Evolutionary conservation across 306 rosid genomes (phyloP).

Genomic region (Medicago arabica): DNA sequence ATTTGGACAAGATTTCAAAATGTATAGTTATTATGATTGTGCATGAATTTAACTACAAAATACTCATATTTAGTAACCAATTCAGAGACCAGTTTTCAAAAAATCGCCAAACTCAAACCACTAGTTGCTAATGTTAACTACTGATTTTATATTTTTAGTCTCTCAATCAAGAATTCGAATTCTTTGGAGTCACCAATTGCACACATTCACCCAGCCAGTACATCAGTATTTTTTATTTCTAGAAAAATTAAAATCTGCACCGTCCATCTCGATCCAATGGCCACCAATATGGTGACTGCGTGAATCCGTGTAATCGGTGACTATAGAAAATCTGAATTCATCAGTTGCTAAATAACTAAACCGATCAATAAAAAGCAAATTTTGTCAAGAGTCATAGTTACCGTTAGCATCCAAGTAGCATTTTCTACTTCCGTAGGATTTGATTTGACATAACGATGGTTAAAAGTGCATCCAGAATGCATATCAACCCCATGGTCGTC

Average conservation of each 20-base stretch:
- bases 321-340: neutral
- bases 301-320: neutral
- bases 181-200: too few relatives aligned
- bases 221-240: too few relatives aligned
- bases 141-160: neutral
- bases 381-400: neutral
- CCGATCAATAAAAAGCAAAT: neutral
- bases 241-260: too few relatives aligned
- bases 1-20: constrained; percentile 30
- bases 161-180: neutral
- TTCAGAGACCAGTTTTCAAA: neutral
- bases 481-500: constrained; percentile 85
- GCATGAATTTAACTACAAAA: neutral
- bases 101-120: neutral
- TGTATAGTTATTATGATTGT: neutral
- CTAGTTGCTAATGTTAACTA: neutral
- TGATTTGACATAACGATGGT: constrained; percentile 84
- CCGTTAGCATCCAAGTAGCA: constrained; percentile 90
- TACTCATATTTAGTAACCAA: neutral
- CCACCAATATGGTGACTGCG: too few relatives aligned
- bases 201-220: too few relatives aligned
- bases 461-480: constrained; percentile 84
- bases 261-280: too few relatives aligned
- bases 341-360: neutral
- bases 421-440: constrained; percentile 85